Conservation (phyloP, 2,329 filamentous ascomycete genomes). For the Penicillium freii region DNA sequence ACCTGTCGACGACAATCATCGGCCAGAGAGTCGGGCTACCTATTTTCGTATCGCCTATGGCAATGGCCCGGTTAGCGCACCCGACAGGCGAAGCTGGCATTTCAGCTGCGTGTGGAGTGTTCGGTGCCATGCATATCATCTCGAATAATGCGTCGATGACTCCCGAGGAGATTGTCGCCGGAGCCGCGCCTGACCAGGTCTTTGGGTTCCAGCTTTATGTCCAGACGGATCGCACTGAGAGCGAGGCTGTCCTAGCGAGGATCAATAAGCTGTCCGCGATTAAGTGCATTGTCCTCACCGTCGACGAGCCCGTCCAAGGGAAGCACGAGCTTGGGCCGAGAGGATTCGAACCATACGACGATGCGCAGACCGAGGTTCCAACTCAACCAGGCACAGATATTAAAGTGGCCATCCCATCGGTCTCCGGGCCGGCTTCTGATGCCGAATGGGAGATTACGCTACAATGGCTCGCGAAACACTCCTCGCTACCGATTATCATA, state of each 20-base stretch:
- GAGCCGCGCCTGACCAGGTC: neutral
- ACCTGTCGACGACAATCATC: neutral
- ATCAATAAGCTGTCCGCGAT: neutral
- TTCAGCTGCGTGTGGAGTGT: neutral
- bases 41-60: neutral
- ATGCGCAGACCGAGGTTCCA: neutral
- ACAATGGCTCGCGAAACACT: neutral
- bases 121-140: neutral
- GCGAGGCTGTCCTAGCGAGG: neutral
- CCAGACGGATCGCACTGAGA: neutral
- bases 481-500: neutral
- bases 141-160: neutral
- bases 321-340: neutral
- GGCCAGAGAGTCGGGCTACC: neutral
- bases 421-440: neutral
- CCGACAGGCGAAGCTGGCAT: neutral
- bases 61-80: neutral
- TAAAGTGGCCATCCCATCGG: neutral
- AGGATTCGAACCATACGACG: neutral
- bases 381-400: neutral
- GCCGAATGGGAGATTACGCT: neutral
- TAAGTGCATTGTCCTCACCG: neutral
- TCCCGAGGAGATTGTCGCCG: neutral
- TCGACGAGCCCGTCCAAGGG: neutral
- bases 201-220: neutral